Evolutionary conservation across 164 flowering plant genomes (phyloP).

Genomic region (Magnolia changhungtana): DNA sequence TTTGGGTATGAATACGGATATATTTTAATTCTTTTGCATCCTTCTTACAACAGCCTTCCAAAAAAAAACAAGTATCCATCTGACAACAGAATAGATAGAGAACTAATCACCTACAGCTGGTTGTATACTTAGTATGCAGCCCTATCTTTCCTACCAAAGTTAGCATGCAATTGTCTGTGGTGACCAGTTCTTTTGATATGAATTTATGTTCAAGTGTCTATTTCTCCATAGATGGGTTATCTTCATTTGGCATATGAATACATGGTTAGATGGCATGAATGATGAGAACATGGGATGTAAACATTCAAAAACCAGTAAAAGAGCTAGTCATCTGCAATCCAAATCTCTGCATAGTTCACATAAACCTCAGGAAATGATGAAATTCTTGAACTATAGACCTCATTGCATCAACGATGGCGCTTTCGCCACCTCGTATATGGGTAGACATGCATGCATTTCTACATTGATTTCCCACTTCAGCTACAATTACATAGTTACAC

Average conservation of each 20-base stretch:
- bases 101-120: no score
- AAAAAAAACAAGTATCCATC: no score
- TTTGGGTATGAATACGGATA: no score
- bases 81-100: no score
- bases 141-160: no score
- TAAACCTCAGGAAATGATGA: no score
- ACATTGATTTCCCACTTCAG: not conserved
- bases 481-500: not conserved
- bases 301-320: not conserved
- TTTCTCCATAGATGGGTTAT: not conserved
- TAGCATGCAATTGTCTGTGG: not conserved
- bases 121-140: no score
- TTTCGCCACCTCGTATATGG: not conserved
- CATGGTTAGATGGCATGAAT: not conserved
- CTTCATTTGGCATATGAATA: not conserved
- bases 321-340: no score
- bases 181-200: not conserved
- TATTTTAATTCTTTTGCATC: no score
- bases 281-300: not conserved
- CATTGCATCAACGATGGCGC: not conserved
- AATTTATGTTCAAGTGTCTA: not conserved
- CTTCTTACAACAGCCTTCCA: no score
- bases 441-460: not conserved
- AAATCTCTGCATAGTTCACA: no score
- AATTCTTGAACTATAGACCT: no score